Base-by-base conservation (phyloP, 1,284 basidiomycete species). In the Ganoderma boninense region DNA sequence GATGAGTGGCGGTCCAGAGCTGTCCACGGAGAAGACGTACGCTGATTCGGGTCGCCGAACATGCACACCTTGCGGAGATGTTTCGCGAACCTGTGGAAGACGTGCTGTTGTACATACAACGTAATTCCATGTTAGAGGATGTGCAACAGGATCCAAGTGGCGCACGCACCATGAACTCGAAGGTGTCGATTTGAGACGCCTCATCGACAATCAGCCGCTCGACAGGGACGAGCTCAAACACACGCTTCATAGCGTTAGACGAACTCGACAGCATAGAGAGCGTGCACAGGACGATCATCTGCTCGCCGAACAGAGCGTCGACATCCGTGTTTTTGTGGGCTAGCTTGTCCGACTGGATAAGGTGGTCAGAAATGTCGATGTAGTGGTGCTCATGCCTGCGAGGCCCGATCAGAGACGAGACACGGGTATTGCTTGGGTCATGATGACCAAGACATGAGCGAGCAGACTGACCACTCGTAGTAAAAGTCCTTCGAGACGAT, bases 381-480 rank as follows among this genome's bases (percentile, higher is more conserved):
- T 94, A 94, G 0, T 92, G 80, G 75, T 93, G 89, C 71, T 92
- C 91, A 78, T 94, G 91, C 92, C 92, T 93, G 56, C 64, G n/a
- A 26, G 32, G 4, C 1, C 6, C 61, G 54, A 11, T 57, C 52
- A 63, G 56, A 38, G 75, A 62, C n/a, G n/a, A n/a, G n/a, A n/a
- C 61, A 71, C 62, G 18, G 35, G 35, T 3, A 7, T 35, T 35
- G 35, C 4, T 35, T 35, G 35, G 35, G 35, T 35, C 26, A 11
- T 23, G 68, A 26, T 11, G 26, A 32, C 4, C 44, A n/a, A 2
- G 59, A 4, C 52, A n/a, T 4, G 6, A 35, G 23, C n/a, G 1
- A 40, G 42, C 16, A 18, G 38, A 77, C 84, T 69, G 69, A 92
- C 78, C 79, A 83, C 69, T 87, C 87, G 75, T 80, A 79, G 60